Evolutionary conservation across 768 basidiomycete genomes (phyloP), one percentile per base, ranked within the genome.

Genomic region (Pisolithus sp.): DNA sequence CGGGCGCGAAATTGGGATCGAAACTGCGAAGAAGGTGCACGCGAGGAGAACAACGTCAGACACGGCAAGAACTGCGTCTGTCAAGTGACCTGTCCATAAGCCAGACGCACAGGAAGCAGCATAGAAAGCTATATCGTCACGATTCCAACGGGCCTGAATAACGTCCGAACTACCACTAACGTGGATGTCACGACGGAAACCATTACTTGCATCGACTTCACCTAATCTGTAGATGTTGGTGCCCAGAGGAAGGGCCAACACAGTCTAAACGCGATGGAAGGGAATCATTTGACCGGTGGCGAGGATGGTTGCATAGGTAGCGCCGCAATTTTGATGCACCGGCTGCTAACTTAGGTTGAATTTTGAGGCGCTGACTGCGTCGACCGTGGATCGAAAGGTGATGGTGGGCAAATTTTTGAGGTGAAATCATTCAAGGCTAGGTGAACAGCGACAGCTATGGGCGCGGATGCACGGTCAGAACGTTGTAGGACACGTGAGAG

Each of bases 161-260:
- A 42, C 39, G n/a, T 37, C 13, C 48, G n/a, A 65, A 81, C 48
- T 60, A 83, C 83, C 82, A 50, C 73, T 63, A 2, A 71, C 69
- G 24, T 76, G 77, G 28, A 85, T 72, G 52, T 82, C 77, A 30
- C 85, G 73, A 38, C 85, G 71, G 63, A 86, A 83, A 5, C 85
- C 85, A 53, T 82, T 83, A 60, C 79, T 80, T 1, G 84, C 75
- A 12, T 86, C 70, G 1, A 81, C 79, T 62, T 93, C 87, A 2
- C 89, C 86, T 36, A 91, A 67, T 2, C 89, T 89, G 55, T 89
- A 90, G 45, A 91, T 76, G 57, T 90, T 89, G 3, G 87, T 76
- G 36, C 76, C 72, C 6, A 75, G 62, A 0, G 88, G 85, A 2
- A 91, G 70, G 0, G 83, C 76, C 4, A 85, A 86, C 1, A 85